phyloP scores from a whole-genome alignment of 2,329 filamentous ascomycete species.

The Tolypocladium sp. region DNA sequence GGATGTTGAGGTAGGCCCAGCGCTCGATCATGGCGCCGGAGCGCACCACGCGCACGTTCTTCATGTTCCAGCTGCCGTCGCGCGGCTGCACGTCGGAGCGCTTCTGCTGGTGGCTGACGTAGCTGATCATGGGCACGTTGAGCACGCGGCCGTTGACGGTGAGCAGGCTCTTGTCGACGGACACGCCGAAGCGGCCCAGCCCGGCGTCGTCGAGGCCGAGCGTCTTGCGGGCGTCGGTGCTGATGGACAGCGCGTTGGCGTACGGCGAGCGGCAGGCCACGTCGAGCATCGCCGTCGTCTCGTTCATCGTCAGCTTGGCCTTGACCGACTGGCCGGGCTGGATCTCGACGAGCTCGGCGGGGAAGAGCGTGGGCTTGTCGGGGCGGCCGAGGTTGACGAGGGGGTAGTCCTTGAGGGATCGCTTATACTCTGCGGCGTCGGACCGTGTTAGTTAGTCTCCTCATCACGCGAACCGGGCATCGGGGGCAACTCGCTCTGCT shows the following conservation, averaged over 20 bases:
- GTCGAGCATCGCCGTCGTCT: conserved; percentile 60
- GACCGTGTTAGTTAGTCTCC: background rate
- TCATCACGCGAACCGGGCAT: no score
- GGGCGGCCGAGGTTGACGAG: conserved; percentile 57
- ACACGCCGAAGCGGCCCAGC: conserved; percentile 52
- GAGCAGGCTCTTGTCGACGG: conserved; percentile 51
- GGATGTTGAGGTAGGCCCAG: conserved; percentile 42
- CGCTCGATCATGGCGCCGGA: conserved; percentile 32
- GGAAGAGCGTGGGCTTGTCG: conserved; percentile 52
- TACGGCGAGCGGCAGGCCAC: conserved; percentile 62
- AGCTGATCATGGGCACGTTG: conserved; percentile 48
- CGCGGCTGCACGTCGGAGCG: conserved; percentile 18
- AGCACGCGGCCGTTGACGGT: conserved; percentile 67
- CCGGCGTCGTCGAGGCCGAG: conserved; percentile 46
- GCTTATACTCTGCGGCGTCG: conserved; percentile 23
- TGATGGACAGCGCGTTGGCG: conserved; percentile 59
- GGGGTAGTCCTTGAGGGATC: conserved; percentile 33
- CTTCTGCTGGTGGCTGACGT: conserved; percentile 27
- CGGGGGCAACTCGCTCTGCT: conserved; percentile 25
- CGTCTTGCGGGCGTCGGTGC: conserved; percentile 42
- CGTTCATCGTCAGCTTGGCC: conserved; percentile 46
- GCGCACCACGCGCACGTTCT: conserved; percentile 43
- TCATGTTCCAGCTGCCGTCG: conserved; percentile 65
- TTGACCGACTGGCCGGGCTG: conserved; percentile 55
- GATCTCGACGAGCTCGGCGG: conserved; percentile 57